phyloP scores from a whole-genome alignment of 352 stramenopile genomes.

The Pythium guiyangense region DNA sequence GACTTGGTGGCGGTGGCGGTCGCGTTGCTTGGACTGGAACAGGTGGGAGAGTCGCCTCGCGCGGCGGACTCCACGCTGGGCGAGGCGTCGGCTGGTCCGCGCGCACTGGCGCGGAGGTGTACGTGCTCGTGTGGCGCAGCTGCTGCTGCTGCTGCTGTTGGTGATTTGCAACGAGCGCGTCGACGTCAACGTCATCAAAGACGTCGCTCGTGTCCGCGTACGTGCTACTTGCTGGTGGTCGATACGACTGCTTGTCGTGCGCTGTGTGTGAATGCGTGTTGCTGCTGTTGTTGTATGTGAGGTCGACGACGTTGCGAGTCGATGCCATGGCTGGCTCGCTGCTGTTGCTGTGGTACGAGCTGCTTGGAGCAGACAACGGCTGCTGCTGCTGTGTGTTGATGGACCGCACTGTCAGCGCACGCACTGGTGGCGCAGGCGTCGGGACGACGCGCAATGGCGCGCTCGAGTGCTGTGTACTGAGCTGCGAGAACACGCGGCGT shows the following conservation, averaged over 20 bases:
- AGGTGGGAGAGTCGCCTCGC: neutral
- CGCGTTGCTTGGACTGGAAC: neutral
- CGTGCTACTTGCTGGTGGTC: neutral
- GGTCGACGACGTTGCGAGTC: conserved; percentile 19
- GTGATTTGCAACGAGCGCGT: conserved; percentile 46
- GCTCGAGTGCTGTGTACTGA: conserved; percentile 6
- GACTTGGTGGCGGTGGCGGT: conserved; percentile 1
- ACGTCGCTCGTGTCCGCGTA: conserved; percentile 12
- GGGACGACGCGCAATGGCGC: conserved; percentile 34
- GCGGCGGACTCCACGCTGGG: neutral
- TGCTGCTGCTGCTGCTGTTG: conserved; percentile 19
- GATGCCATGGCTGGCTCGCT: neutral
- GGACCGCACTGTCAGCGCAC: conserved; percentile 1
- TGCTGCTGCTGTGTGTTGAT: conserved; percentile 1
- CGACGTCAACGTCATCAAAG: conserved; percentile 39
- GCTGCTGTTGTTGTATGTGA: conserved; percentile 14
- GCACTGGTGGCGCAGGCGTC: conserved; percentile 15
- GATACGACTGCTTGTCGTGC: neutral
- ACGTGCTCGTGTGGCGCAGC: neutral
- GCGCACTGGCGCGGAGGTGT: neutral
- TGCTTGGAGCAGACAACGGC: neutral
- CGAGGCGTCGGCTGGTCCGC: neutral
- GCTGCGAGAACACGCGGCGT: conserved; percentile 14
- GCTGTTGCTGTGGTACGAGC: neutral
- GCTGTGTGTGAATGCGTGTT: neutral